These are phyloP conservation scores for Xylaria sp. DNA, from an alignment of 2,329 filamentous ascomycete genomes.

Conservation along the genomic window DNA sequence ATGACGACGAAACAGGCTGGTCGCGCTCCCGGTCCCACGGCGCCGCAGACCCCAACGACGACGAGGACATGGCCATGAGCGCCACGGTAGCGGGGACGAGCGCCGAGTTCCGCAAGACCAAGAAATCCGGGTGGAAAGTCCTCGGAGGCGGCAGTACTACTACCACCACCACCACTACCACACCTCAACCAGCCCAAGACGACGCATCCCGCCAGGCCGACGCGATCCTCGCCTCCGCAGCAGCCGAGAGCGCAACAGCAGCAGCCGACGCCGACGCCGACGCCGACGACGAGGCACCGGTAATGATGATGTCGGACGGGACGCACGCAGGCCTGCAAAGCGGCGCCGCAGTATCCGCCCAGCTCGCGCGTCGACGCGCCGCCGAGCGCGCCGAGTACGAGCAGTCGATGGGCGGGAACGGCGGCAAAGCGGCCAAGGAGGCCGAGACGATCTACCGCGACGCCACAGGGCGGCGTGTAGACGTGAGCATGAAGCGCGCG, in stretches of 20 bases:
- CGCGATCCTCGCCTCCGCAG: conserved; percentile 80
- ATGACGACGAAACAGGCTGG: conserved; percentile 71
- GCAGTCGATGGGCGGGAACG: not conserved
- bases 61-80: conserved; percentile 60
- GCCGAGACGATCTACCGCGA: conserved; percentile 95
- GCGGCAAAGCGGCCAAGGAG: conserved; percentile 60
- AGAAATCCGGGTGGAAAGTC: conserved; percentile 84
- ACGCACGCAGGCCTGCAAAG: conserved; percentile 89
- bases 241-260: conserved; percentile 64
- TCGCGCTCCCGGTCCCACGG: conserved; percentile 58
- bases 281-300: conserved; percentile 57
- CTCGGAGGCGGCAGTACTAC: conserved; percentile 68
- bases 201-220: conserved; percentile 64
- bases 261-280: conserved; percentile 53
- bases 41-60: conserved; percentile 55
- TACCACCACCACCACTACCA: conserved; percentile 41
- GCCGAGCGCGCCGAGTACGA: conserved; percentile 46
- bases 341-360: conserved; percentile 79
- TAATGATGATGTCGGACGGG: conserved; percentile 84
- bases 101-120: conserved; percentile 76
- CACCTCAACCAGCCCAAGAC: conserved; percentile 67
- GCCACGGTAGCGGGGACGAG: conserved; percentile 63
- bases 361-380: conserved; percentile 71
- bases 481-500: conserved; percentile 88
- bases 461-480: conserved; percentile 92